Evolutionary conservation across 148 eudicot species (phyloP), one percentile per base, ranked within the genome.

Genomic region (Chenopodium album): DNA sequence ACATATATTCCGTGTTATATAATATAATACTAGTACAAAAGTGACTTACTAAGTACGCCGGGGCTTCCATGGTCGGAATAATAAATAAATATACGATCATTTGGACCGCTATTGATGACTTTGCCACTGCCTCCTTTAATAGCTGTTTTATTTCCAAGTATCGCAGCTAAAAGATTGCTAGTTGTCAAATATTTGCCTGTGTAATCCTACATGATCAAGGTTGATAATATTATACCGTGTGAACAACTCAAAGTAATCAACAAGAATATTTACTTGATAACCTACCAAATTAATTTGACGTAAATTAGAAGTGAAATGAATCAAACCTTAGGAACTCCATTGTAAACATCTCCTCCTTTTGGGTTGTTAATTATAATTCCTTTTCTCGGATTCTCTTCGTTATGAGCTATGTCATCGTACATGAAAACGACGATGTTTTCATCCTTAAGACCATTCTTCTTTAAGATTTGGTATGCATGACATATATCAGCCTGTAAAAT

Each of bases 51-150:
- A 20, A 94, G 93, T 69, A 92, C 92, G 29, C 98, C 98, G 70
- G 97, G 94, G 47, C 93, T 91, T 10, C 98, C 98, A 83, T 94
- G 98, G 79, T 92, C 97, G 4, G 92, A 81, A 77, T 91, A 94
- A 84, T 90, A 94, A 62, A 94, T 84, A 78, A 94, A 94, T 68
- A 94, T 90, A 56, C 86, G 94, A 81, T 94, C 98, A 79, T 92
- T 79, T 31, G 98, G 97, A 67, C 98, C 93, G 77, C 98, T 94
- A 73, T 91, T 87, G 6, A 94, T 86, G 41, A 94, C 97, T 86
- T 94, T 94, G 79, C 97, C 93, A 65, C 97, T 94, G 1, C 98
- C 98, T 68, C 98, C 98, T 34, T 83, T 90, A 9, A 92, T 81
- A 17, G 93, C 90, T 65, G 90, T 78, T 89, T 88, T 91, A 72